Evolutionary conservation across 1,139 yeast genomes (phyloP).

Genomic region (Suhomyces maxii): DNA sequence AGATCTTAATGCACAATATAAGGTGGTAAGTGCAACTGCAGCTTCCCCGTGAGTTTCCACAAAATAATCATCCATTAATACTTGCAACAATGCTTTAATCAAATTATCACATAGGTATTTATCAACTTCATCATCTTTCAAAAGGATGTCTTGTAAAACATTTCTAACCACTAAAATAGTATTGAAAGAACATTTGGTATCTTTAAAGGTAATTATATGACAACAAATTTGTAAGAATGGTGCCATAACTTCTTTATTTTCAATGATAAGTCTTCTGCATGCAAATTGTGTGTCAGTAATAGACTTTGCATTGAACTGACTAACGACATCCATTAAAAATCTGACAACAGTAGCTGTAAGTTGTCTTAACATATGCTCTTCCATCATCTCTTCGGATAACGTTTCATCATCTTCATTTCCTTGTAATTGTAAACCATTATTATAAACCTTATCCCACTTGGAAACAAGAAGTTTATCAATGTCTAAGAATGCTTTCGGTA

Average conservation of each 20-base stretch:
- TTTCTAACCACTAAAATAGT: constrained; percentile 79
- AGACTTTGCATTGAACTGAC: constrained; percentile 57
- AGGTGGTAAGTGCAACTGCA: constrained; percentile 77
- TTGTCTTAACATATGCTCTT: constrained; percentile 90
- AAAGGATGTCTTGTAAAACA: constrained; percentile 61
- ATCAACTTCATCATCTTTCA: constrained; percentile 77
- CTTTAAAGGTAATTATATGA: constrained; percentile 79
- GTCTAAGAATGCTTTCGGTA: constrained; percentile 74
- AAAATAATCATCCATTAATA: constrained; percentile 74
- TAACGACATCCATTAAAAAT: constrained; percentile 81
- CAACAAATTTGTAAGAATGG: constrained; percentile 76
- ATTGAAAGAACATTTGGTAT: constrained; percentile 89
- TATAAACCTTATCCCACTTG: constrained; percentile 75
- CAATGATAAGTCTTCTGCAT: constrained; percentile 63
- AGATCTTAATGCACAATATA: constrained; percentile 71
- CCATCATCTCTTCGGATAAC: constrained; percentile 97
- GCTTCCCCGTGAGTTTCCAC: constrained; percentile 90
- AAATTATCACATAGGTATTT: constrained; percentile 64
- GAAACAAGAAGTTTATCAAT: constrained; percentile 67
- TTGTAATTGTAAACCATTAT: constrained; percentile 67
- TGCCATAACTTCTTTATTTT: constrained; percentile 67
- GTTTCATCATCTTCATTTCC: constrained; percentile 78
- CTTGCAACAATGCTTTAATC: constrained; percentile 47
- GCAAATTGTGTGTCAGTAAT: constrained; percentile 61
- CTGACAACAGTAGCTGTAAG: constrained; percentile 92